phyloP scores from a whole-genome alignment of 805 yeast genomes.

The Saturnispora sekii region DNA sequence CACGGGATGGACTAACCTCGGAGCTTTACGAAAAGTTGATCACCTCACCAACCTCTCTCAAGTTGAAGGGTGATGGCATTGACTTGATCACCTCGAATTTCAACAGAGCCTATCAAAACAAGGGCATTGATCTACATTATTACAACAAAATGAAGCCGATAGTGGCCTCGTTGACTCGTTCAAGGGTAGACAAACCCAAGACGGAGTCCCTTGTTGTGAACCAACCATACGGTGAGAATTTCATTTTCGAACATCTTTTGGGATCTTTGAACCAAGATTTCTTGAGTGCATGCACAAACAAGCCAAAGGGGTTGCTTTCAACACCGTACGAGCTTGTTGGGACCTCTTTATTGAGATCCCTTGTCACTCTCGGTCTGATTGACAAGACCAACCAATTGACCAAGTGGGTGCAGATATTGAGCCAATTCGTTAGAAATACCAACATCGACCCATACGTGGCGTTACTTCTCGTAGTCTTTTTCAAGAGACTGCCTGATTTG shows the following conservation, averaged over 20 bases:
- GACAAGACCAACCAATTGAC: constrained; percentile 29
- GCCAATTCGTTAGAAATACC: not conserved
- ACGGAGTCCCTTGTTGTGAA: constrained; percentile 31
- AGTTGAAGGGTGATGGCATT: constrained; percentile 50
- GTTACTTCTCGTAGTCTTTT: constrained; percentile 38
- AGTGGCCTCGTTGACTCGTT: not conserved
- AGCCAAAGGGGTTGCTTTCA: constrained; percentile 23
- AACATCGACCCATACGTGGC: constrained; percentile 8
- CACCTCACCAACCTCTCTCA: constrained; percentile 33
- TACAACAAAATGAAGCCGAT: constrained; percentile 18
- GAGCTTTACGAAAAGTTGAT: constrained; percentile 50
- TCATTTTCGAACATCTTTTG: constrained; percentile 24
- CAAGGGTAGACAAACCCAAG: constrained; percentile 31
- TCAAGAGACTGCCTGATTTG: constrained; percentile 28
- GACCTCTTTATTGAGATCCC: constrained; percentile 44
- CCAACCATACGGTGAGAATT: constrained; percentile 26
- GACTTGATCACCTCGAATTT: constrained; percentile 62
- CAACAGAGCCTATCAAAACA: constrained; percentile 78
- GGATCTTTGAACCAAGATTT: constrained; percentile 24
- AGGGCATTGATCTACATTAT: constrained; percentile 44
- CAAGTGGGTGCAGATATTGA: constrained; percentile 42
- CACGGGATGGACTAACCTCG: constrained; percentile 51
- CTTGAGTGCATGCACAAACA: constrained; percentile 13
- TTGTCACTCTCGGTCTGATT: constrained; percentile 43
- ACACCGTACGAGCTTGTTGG: constrained; percentile 45